Conservation (phyloP, 257 asterid genomes). For the Primulina huaijiensis region DNA sequence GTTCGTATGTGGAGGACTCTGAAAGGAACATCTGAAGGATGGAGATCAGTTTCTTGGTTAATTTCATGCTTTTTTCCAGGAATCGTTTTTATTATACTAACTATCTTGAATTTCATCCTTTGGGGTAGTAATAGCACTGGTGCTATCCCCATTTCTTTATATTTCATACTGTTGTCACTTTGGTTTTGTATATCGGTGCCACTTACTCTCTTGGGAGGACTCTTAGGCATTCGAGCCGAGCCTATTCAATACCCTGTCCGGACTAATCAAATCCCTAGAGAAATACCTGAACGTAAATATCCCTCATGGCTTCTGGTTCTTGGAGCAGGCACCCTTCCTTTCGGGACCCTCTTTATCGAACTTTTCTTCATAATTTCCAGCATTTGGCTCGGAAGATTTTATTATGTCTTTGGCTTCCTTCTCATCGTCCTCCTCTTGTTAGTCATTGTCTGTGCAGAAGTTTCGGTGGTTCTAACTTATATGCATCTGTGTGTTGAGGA, state of each 20-base stretch:
- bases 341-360: slow-evolving; percentile 91
- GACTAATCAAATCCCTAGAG: slow-evolving; percentile 81
- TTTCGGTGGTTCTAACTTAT: slow-evolving; percentile 79
- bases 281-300: slow-evolving; percentile 79
- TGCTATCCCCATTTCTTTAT: slow-evolving; percentile 74
- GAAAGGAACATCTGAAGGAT: slow-evolving; percentile 61
- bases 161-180: slow-evolving; percentile 59
- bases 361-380: slow-evolving; percentile 93
- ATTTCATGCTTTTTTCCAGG: slow-evolving; percentile 91
- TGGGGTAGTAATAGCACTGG: slow-evolving; percentile 96
- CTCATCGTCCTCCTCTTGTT: slow-evolving; percentile 59
- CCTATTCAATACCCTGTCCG: slow-evolving; percentile 78
- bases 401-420: slow-evolving; percentile 83
- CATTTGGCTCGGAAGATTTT: slow-evolving; percentile 87
- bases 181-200: slow-evolving; percentile 94
- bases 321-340: slow-evolving; percentile 95
- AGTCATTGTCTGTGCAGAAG: slow-evolving; percentile 87
- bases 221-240: slow-evolving; percentile 71
- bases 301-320: slow-evolving; percentile 88
- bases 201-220: slow-evolving; percentile 74
- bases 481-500: slow-evolving; percentile 94
- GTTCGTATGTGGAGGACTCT: slow-evolving; percentile 87
- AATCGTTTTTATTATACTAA: slow-evolving; percentile 60
- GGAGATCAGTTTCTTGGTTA: slow-evolving; percentile 83
- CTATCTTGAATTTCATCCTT: slow-evolving; percentile 64